A percentile compares a stretch with the other conserved stretches of the same genome.
phyloP scores from a whole-genome alignment of 768 basidiomycete genomes.

The Tricholoma bakamatsutake region DNA sequence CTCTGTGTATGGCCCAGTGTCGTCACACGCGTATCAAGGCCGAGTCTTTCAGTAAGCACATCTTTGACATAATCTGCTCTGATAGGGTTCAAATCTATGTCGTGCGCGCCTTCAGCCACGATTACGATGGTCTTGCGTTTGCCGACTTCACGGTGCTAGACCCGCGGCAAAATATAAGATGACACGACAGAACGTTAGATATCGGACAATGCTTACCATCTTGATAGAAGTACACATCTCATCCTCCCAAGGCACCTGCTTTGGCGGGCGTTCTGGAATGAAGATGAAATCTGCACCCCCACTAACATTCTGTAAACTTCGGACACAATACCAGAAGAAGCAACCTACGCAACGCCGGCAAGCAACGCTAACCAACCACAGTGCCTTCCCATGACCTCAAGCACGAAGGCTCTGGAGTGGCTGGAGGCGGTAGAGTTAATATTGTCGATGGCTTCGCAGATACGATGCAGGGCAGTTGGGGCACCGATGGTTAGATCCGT shows the following conservation, averaged over 20 bases:
- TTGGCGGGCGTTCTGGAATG: constrained; percentile 91
- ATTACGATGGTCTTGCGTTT: constrained; percentile 99
- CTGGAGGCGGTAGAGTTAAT: constrained; percentile 96
- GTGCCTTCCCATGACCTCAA: constrained; percentile 99
- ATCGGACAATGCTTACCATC: constrained; percentile 35
- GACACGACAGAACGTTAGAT: not conserved
- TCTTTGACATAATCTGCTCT: constrained; percentile 87
- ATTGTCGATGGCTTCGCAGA: constrained; percentile 97
- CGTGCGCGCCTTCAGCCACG: constrained; percentile 94
- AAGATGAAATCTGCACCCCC: constrained; percentile 96
- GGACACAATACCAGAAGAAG: not conserved
- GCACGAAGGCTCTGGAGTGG: constrained; percentile 95
- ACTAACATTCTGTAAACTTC: constrained; percentile 27
- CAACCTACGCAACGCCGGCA: constrained; percentile 78
- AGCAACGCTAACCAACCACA: constrained; percentile 98
- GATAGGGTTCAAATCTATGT: constrained; percentile 86
- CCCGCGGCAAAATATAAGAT: not conserved
- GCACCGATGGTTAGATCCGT: constrained; percentile 98
- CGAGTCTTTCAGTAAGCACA: constrained; percentile 78
- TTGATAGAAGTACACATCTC: constrained; percentile 85
- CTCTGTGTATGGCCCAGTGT: constrained; percentile 96
- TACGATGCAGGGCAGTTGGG: constrained; percentile 90
- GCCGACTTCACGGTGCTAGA: constrained; percentile 81
- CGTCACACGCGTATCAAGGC: constrained; percentile 93
- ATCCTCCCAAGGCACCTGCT: constrained; percentile 77